These are phyloP conservation scores for Yarrowia deformans DNA, from an alignment of 805 yeast species.

Conservation along the genomic window DNA sequence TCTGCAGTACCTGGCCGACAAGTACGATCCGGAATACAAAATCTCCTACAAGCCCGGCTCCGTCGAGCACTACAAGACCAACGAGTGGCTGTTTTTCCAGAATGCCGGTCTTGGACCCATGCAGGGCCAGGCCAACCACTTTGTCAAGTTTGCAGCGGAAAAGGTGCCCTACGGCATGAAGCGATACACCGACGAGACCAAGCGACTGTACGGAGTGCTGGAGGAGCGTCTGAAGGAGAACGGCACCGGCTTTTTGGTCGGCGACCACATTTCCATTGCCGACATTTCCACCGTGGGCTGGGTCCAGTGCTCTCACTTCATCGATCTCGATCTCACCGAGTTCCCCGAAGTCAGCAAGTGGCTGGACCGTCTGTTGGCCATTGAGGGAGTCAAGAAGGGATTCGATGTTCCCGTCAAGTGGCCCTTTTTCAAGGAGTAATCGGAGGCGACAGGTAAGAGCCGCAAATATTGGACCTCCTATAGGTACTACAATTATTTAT, in stretches of 20 bases:
- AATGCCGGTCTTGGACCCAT: slow-evolving; percentile 67
- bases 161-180: slow-evolving; percentile 62
- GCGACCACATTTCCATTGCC: slow-evolving; percentile 63
- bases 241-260: slow-evolving; percentile 61
- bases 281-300: slow-evolving; percentile 62
- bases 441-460: no score
- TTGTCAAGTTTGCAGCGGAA: slow-evolving; percentile 56
- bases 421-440: slow-evolving; percentile 26
- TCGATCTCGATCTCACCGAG: slow-evolving; percentile 44
- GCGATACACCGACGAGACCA: slow-evolving; percentile 60
- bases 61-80: slow-evolving; percentile 54
- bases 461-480: no score
- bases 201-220: slow-evolving; percentile 61
- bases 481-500: neutral
- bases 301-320: slow-evolving; percentile 48
- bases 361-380: slow-evolving; percentile 89
- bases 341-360: slow-evolving; percentile 80
- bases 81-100: slow-evolving; percentile 63
- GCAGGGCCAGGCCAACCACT: slow-evolving; percentile 67
- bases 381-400: slow-evolving; percentile 69
- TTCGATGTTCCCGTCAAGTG: slow-evolving; percentile 44
- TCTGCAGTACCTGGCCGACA: slow-evolving; percentile 64
- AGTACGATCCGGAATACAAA: slow-evolving; percentile 63
- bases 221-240: slow-evolving; percentile 60
- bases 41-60: slow-evolving; percentile 52